A percentile compares a stretch with the other conserved stretches of the same genome.
These are phyloP conservation scores for Rhododendron griersonianum DNA, from an alignment of 148 eudicot species.

Conservation along the genomic window DNA sequence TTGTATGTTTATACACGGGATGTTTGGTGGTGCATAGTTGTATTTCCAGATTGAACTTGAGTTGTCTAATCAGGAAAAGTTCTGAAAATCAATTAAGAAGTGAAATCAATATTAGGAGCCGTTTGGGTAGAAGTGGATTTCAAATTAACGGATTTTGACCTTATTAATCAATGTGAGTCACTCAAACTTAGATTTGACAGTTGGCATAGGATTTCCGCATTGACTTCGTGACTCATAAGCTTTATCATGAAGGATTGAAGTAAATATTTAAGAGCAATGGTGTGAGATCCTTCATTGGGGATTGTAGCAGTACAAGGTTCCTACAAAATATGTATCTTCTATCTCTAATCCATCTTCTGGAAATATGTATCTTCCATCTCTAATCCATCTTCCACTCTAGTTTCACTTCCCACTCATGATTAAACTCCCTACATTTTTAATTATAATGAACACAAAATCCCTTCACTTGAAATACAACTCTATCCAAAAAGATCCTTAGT, in stretches of 20 bases:
- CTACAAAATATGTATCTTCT: neutral
- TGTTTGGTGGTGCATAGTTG: neutral
- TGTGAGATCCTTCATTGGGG: neutral
- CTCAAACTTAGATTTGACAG: neutral
- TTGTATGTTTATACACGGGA: neutral
- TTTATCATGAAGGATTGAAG: neutral
- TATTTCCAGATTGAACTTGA: neutral
- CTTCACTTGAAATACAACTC: neutral
- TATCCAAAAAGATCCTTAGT: neutral
- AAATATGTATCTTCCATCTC: neutral
- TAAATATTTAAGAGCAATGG: neutral
- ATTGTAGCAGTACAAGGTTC: neutral
- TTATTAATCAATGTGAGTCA: neutral
- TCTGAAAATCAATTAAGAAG: neutral
- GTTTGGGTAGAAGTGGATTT: neutral
- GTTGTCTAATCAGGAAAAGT: neutral
- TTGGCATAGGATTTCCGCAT: neutral
- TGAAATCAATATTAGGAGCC: neutral
- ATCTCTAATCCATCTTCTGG: neutral
- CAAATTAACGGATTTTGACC: neutral
- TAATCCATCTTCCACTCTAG: neutral
- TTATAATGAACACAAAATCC: neutral
- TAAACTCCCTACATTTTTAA: neutral
- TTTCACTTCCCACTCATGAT: neutral
- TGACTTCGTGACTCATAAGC: neutral